Evolutionary conservation across 148 eudicot genomes (phyloP).

Genomic region (Selenicereus undatus): DNA sequence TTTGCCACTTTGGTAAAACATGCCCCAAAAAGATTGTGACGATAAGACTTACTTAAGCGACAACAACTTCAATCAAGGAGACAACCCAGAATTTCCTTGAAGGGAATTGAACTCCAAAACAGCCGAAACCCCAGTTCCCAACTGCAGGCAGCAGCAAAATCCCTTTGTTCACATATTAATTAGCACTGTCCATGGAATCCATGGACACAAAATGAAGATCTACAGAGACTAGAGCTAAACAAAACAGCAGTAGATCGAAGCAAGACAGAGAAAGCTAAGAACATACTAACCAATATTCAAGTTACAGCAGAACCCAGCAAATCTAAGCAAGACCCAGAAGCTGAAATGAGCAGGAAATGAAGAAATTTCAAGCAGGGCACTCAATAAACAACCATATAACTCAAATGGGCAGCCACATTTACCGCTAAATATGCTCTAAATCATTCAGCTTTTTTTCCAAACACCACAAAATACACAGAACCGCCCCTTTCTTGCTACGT

Average conservation of each 20-base stretch:
- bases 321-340: slow-evolving; percentile 23
- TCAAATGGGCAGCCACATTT: slow-evolving; percentile 9
- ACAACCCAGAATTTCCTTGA: slow-evolving; percentile 1
- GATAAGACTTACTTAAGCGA: not conserved
- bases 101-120: not conserved
- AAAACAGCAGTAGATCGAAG: slow-evolving; percentile 17
- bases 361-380: slow-evolving; percentile 14
- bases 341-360: slow-evolving; percentile 19
- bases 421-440: slow-evolving; percentile 22
- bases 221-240: slow-evolving; percentile 3
- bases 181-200: not conserved
- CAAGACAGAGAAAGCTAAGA: not conserved
- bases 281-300: not conserved
- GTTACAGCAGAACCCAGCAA: not conserved
- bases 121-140: not conserved
- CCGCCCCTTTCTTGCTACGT: not conserved
- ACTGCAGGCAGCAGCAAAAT: slow-evolving; percentile 10
- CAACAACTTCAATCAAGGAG: slow-evolving; percentile 5
- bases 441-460: slow-evolving; percentile 12
- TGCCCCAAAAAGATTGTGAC: not conserved
- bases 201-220: slow-evolving; percentile 23
- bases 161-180: not conserved
- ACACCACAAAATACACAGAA: not conserved
- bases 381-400: not conserved
- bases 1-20: not conserved